Evolutionary conservation across 495 filamentous ascomycete species (phyloP).

Genomic region (Daldinia childiae): DNA sequence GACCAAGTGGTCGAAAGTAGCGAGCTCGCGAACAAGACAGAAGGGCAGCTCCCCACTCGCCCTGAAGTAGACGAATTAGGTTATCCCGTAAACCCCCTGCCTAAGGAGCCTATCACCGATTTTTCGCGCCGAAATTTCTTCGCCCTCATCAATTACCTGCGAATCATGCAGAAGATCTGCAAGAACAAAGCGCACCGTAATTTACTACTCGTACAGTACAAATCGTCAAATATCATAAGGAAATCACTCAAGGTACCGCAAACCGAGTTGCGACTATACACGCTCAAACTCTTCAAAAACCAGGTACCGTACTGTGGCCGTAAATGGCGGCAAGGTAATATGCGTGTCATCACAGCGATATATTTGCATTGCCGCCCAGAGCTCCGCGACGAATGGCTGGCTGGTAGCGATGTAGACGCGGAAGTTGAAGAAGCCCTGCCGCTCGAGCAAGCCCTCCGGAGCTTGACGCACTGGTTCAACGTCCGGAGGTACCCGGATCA

Average conservation of each 20-base stretch:
- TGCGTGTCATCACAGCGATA: constrained; percentile 97
- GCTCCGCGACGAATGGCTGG: constrained; percentile 93
- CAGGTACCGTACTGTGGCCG: constrained; percentile 97
- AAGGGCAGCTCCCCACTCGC: constrained; percentile 52
- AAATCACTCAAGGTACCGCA: constrained; percentile 92
- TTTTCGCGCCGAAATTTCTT: constrained; percentile 96
- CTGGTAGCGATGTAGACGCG: constrained; percentile 87
- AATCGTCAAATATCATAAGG: constrained; percentile 85
- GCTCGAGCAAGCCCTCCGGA: constrained; percentile 86
- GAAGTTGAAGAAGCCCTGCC: constrained; percentile 93
- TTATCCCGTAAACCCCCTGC: constrained; percentile 69
- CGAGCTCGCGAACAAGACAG: constrained; percentile 43
- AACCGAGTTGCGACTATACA: constrained; percentile 86
- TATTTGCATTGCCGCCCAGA: constrained; percentile 93
- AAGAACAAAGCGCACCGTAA: constrained; percentile 94
- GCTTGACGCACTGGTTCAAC: constrained; percentile 92
- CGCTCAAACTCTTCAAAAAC: constrained; percentile 96
- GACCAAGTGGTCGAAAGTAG: constrained; percentile 31
- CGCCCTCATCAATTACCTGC: constrained; percentile 89
- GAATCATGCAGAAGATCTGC: constrained; percentile 96
- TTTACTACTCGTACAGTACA: constrained; percentile 92
- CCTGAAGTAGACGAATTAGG: constrained; percentile 92
- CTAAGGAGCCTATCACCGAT: constrained; percentile 82
- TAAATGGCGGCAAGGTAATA: constrained; percentile 97
- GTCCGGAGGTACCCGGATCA: constrained; percentile 79